These are phyloP conservation scores for Triangularia verruculosa DNA, from an alignment of 2,329 filamentous ascomycete genomes.

Conservation along the genomic window DNA sequence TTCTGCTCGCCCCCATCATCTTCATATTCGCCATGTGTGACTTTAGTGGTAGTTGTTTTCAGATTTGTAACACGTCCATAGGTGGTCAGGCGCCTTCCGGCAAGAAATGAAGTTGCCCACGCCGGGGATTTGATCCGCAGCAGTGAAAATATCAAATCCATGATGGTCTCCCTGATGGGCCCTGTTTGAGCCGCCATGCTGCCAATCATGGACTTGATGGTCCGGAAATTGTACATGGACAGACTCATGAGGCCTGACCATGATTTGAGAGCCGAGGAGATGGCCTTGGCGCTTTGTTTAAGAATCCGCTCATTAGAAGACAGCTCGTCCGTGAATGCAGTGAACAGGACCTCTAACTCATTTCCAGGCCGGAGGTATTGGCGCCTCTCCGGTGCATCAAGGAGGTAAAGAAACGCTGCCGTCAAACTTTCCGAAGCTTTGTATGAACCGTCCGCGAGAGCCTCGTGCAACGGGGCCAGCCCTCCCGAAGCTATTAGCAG, in stretches of 20 bases:
- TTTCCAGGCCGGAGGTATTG: slow-evolving; percentile 83
- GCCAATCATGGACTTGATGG: slow-evolving; percentile 74
- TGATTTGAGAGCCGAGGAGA: slow-evolving; percentile 83
- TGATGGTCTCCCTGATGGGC: slow-evolving; percentile 67
- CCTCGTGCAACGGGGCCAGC: slow-evolving; percentile 83
- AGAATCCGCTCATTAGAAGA: slow-evolving; percentile 59
- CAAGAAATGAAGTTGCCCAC: slow-evolving; percentile 94
- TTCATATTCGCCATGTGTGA: slow-evolving; percentile 53
- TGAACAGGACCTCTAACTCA: slow-evolving; percentile 85
- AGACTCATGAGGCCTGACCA: slow-evolving; percentile 91
- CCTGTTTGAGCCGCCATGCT: slow-evolving; percentile 58
- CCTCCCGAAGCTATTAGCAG: slow-evolving; percentile 81
- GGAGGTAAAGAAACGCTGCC: slow-evolving; percentile 80
- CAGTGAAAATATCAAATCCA: slow-evolving; percentile 78
- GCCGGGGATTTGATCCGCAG: slow-evolving; percentile 88
- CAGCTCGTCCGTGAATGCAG: slow-evolving; percentile 83
- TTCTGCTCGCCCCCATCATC: slow-evolving; percentile 73
- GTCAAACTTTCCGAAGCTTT: slow-evolving; percentile 88
- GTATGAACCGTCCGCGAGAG: slow-evolving; percentile 85
- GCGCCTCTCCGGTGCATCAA: slow-evolving; percentile 79
- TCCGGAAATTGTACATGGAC: slow-evolving; percentile 82
- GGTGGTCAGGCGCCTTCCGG: slow-evolving; percentile 86
- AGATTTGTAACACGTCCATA: slow-evolving; percentile 92
- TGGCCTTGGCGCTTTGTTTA: slow-evolving; percentile 88
- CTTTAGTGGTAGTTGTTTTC: slow-evolving; percentile 54